Evolutionary conservation across 257 asterid species (phyloP).

Genomic region (Marsdenia floribunda): DNA sequence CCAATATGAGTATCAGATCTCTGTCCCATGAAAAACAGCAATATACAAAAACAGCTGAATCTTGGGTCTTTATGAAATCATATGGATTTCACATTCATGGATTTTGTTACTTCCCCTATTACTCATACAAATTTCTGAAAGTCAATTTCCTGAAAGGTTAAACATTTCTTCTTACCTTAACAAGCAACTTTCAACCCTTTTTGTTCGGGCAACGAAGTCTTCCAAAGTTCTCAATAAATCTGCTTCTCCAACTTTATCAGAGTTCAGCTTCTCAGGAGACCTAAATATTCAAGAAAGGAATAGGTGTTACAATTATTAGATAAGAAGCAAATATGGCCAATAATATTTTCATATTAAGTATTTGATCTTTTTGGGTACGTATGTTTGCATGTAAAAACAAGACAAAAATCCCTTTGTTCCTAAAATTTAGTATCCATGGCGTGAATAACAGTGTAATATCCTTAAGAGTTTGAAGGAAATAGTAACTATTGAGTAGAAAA

Average conservation of each 20-base stretch:
- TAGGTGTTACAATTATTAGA: constrained; percentile 1
- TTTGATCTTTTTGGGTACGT: not conserved
- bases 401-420: not conserved
- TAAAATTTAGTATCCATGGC: not conserved
- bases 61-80: not conserved
- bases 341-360: not conserved
- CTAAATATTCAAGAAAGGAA: constrained; percentile 25
- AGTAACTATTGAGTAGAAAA: not conserved
- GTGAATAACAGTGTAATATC: not conserved
- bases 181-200: constrained; percentile 47
- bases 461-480: not conserved
- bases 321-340: not conserved
- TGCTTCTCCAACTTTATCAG: constrained; percentile 24
- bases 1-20: not conserved
- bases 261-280: constrained; percentile 33
- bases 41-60: not conserved
- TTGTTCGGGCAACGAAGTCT: constrained; percentile 36
- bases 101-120: not conserved
- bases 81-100: not conserved
- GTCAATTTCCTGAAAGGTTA: not conserved
- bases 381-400: not conserved
- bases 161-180: constrained; percentile 32
- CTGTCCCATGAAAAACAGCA: not conserved
- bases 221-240: constrained; percentile 40
- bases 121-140: constrained; percentile 1